Evolutionary conservation across 2,329 filamentous ascomycete species (phyloP).

Genomic region (Verticillium isaacii): DNA sequence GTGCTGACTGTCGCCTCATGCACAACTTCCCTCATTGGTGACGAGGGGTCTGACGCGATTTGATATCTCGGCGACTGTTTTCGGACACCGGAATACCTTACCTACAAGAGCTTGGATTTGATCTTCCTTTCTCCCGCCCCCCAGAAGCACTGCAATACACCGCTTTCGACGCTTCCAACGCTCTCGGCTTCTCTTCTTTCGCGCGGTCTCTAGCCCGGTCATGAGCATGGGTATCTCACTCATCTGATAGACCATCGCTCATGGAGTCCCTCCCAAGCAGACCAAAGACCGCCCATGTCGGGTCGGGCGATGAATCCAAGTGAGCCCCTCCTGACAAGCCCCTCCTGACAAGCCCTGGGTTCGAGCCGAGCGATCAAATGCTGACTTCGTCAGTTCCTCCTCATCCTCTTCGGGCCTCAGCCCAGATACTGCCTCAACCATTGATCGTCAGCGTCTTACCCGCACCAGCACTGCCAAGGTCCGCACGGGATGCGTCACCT

Average conservation of each 20-base stretch:
- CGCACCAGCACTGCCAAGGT: slow-evolving; percentile 11
- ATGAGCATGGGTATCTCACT: neutral
- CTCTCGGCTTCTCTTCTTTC: neutral
- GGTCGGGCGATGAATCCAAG: neutral
- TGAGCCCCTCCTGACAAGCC: neutral
- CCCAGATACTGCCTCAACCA: neutral
- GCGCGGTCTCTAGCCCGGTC: neutral
- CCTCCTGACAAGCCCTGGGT: neutral
- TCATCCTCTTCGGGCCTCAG: neutral
- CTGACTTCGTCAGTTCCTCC: neutral
- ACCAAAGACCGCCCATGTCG: neutral
- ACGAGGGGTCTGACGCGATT: neutral
- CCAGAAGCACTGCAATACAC: too few species aligned
- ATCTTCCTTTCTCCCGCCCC: too few species aligned
- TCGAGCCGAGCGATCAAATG: neutral
- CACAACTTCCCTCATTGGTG: neutral
- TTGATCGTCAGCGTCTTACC: neutral
- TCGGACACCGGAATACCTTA: too few species aligned
- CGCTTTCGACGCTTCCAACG: too few species aligned
- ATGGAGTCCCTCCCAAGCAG: neutral
- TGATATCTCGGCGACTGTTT: neutral
- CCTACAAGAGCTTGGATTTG: too few species aligned
- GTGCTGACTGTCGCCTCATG: neutral
- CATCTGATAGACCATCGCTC: neutral
- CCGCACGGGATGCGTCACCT: slow-evolving; percentile 12